These are phyloP conservation scores for Oenanthe javanica DNA, from an alignment of 140 eudicot species.

Conservation along the genomic window DNA sequence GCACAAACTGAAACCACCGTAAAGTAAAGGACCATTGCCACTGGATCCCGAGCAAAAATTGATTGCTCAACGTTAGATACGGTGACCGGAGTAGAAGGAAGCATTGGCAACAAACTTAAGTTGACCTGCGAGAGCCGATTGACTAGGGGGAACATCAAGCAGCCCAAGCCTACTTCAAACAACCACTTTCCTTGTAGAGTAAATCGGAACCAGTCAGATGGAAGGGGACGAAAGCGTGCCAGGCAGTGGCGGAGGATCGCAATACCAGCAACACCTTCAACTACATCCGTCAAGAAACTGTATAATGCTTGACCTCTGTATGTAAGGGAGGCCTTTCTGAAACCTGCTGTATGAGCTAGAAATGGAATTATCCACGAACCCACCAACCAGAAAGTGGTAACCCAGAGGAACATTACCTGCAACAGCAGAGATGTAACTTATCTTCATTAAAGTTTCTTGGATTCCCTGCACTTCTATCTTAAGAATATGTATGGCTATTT, in stretches of 20 bases:
- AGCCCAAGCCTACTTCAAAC: conserved; percentile 59
- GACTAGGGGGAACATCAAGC: conserved; percentile 85
- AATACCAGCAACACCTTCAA: conserved; percentile 79
- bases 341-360: conserved; percentile 54
- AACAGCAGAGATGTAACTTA: conserved; percentile 7
- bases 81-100: conserved; percentile 59
- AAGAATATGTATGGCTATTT: not conserved
- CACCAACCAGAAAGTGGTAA: conserved; percentile 56
- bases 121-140: conserved; percentile 75
- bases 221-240: conserved; percentile 65
- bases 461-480: conserved; percentile 7
- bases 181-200: conserved; percentile 64
- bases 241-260: conserved; percentile 66
- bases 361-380: conserved; percentile 66
- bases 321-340: conserved; percentile 45
- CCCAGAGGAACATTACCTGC: conserved; percentile 59
- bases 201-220: conserved; percentile 71
- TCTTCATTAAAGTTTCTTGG: not conserved
- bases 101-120: conserved; percentile 49
- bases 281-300: conserved; percentile 69
- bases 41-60: conserved; percentile 72
- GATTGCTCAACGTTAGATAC: conserved; percentile 66
- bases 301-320: conserved; percentile 72
- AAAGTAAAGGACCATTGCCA: conserved; percentile 51
- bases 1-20: conserved; percentile 58